phyloP scores from a whole-genome alignment of 75 land plant genomes.

The Selaginella moellendorffii region DNA sequence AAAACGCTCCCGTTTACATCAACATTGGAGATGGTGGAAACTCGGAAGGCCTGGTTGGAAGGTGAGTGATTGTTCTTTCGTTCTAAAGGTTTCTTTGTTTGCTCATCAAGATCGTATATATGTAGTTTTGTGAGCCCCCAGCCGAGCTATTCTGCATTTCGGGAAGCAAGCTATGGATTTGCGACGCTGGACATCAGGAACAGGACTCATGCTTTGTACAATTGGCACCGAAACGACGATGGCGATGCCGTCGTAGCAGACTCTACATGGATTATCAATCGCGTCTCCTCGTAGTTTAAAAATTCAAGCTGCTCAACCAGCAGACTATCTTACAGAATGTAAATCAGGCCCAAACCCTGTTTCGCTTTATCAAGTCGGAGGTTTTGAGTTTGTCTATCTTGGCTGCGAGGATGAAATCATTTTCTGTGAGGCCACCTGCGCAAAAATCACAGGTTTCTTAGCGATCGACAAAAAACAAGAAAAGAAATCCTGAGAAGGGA shows the following conservation, averaged over 20 bases:
- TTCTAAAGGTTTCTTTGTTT: background rate
- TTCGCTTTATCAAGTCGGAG: conserved; percentile 51
- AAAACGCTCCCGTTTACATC: background rate
- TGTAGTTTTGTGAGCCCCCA: conserved; percentile 49
- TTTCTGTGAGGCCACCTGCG: conserved; percentile 83
- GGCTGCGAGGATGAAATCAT: conserved; percentile 83
- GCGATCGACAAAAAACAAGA: too few species aligned
- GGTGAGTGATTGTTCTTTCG: background rate
- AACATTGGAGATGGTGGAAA: conserved; percentile 7
- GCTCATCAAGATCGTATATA: background rate
- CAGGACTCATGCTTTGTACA: conserved; percentile 59
- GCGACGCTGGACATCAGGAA: conserved; percentile 64
- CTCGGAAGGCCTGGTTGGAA: conserved; percentile 3
- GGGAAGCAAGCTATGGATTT: conserved; percentile 81
- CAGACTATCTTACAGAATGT: too few species aligned
- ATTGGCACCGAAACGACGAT: conserved; percentile 65
- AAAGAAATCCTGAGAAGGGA: too few species aligned
- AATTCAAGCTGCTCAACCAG: too few species aligned
- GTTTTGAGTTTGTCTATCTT: conserved; percentile 65
- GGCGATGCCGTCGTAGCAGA: conserved; percentile 43
- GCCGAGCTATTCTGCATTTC: conserved; percentile 70
- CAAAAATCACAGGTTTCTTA: too few species aligned
- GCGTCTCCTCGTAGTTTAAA: too few species aligned
- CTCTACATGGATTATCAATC: background rate
- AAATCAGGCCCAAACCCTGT: conserved; percentile 63